phyloP scores from a whole-genome alignment of 2,329 filamentous ascomycete genomes.

The Endothia cerciana region DNA sequence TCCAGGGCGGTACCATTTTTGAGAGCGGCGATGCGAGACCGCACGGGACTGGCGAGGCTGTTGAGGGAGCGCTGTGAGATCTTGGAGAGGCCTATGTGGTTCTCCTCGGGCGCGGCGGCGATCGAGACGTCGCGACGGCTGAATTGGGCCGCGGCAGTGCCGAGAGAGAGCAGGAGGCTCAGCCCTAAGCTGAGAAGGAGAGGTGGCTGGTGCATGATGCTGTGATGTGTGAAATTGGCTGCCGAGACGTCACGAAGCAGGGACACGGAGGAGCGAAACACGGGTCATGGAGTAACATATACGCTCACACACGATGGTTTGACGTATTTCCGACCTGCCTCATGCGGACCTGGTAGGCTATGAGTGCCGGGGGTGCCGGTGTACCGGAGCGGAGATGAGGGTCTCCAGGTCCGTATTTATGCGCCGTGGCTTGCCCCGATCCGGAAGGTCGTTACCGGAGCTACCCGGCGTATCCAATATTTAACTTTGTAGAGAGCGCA shows the following conservation, averaged over 20 bases:
- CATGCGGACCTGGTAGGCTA: background rate
- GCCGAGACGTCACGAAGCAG: background rate
- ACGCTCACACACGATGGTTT: too few relatives aligned
- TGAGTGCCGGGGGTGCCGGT: too few relatives aligned
- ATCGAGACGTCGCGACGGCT: conserved; percentile 10
- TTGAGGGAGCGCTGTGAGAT: conserved; percentile 11
- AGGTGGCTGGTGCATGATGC: conserved; percentile 2
- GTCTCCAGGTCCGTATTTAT: background rate
- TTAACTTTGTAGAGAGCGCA: too few relatives aligned
- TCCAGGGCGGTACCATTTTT: background rate
- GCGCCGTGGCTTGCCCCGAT: background rate
- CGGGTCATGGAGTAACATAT: background rate
- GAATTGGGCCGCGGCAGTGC: conserved; percentile 1
- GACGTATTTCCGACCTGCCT: background rate
- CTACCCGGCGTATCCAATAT: background rate
- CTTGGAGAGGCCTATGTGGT: conserved; percentile 4
- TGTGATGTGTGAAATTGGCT: background rate
- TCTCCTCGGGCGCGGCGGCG: conserved; percentile 1
- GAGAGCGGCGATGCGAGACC: conserved; percentile 10
- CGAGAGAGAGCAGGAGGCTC: background rate
- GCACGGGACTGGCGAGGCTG: conserved; percentile 22
- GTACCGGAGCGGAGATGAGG: background rate
- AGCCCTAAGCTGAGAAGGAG: background rate
- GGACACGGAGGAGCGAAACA: background rate
- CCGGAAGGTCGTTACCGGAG: conserved; percentile 8